Evolutionary conservation across 2,329 filamentous ascomycete genomes (phyloP).

Genomic region (Helminthosporium solani): DNA sequence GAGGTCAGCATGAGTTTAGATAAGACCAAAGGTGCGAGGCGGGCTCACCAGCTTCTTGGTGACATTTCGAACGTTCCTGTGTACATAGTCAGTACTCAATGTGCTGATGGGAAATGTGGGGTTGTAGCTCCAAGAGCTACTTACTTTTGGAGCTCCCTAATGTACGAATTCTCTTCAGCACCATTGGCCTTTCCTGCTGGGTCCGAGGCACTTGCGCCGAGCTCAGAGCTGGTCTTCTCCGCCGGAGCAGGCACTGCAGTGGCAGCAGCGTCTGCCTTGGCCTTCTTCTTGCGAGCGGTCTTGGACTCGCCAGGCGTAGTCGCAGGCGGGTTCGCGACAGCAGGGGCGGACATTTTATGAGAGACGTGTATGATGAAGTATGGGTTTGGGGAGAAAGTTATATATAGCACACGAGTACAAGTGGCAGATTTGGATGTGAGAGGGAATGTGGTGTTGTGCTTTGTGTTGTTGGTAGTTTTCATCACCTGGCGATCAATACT

Average conservation of each 20-base stretch:
- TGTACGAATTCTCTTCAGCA: slow-evolving; percentile 72
- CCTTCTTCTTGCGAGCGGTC: slow-evolving; percentile 56
- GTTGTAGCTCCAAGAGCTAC: slow-evolving; percentile 32
- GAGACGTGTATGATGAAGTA: too few relatives aligned
- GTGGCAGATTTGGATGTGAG: slow-evolving; percentile 1
- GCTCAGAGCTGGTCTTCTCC: slow-evolving; percentile 33
- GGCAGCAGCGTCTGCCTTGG: slow-evolving; percentile 43
- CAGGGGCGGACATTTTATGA: slow-evolving; percentile 54
- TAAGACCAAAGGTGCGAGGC: slow-evolving; percentile 2
- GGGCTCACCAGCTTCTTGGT: slow-evolving; percentile 87
- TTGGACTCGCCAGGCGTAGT: slow-evolving; percentile 59
- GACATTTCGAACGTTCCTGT: slow-evolving; percentile 83
- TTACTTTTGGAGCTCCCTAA: slow-evolving; percentile 90
- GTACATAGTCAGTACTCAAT: slow-evolving; percentile 16
- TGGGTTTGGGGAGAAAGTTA: slow-evolving; percentile 3
- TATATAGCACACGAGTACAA: slow-evolving; percentile 6
- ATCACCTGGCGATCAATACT: slow-evolving; percentile 7
- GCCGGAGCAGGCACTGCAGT: slow-evolving; percentile 48
- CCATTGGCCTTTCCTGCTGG: slow-evolving; percentile 50
- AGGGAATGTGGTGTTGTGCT: slow-evolving; percentile 1
- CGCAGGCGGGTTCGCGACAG: slow-evolving; percentile 63
- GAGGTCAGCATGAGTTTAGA: slow-evolving; percentile 19
- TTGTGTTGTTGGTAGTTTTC: slow-evolving; percentile 6
- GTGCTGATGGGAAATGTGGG: slow-evolving; percentile 4
- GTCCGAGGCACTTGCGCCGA: slow-evolving; percentile 34